Evolutionary conservation across 1,139 yeast species (phyloP), one percentile per base, ranked within the genome.

Genomic region (Pichia inconspicua): DNA sequence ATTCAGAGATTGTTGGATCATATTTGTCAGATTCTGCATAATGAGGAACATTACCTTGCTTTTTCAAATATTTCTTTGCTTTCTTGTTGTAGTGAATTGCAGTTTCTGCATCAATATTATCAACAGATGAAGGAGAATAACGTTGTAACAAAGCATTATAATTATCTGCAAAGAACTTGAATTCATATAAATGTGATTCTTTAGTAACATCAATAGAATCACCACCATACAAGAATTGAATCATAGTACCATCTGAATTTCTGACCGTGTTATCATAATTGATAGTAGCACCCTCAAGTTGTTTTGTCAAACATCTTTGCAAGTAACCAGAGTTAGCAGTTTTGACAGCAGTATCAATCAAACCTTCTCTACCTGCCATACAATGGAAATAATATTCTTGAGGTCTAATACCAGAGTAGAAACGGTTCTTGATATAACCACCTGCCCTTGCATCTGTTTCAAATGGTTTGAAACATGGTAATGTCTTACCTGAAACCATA

Each of bases 341-440:
- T 71, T 94, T 94, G 57, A 94, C 98, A 48, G 99, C 98, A 51
- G 99, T 94, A 76, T 94, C 99, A 72, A 94, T 94, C 65, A 94
- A 79, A 71, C 99, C 99, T 77, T 94, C 99, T 75, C 99, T 84
- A 68, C 99, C 99, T 51, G 99, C 99, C 99, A 94, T 94, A 76
- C 98, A 92, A 73, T 94, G 99, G 92, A 94, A 94, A 65, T 90
- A 94, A 69, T 94, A 94, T 67, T 94, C 99, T 71, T 94, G 99
- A n/a, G 98, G 98, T 66, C 88, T 82, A 58, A 94, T 86, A 68
- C 98, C 98, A 38, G 97, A 88, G 68, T 89, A 92, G 81, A 94
- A 94, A 62, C 99, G 85, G 55, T 95, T 95, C 65, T 92, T 87
- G 65, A 94, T 88, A 66, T 89, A 94, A 49, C 99, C 99, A 75